Evolutionary conservation across 495 filamentous ascomycete species (phyloP), one percentile per base, ranked within the genome.

Genomic region (Talaromyces liani): DNA sequence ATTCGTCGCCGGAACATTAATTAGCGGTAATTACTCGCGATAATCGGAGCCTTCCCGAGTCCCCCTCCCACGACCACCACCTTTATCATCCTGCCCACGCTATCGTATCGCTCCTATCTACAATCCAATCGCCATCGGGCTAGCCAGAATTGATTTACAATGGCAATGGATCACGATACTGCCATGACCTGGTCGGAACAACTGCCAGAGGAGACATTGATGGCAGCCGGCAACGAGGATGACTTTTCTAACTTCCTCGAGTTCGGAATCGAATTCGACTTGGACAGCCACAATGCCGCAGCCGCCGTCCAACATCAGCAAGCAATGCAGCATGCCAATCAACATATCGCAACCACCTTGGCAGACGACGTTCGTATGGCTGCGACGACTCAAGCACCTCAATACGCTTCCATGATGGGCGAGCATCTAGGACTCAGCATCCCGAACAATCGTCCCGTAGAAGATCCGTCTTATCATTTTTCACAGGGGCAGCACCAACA

Each of bases 221-320:
- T 77, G 56, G 53, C 73, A 3, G 64, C 67, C 25, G 64, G 69
- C 51, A 70, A 66, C 27, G 78, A 82, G 10, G 80, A 83, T 65
- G 81, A 84, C 55, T 84, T 84, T 68, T 75, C 79, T 69, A 79
- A 75, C 61, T 81, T 83, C 63, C 77, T 84, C 63, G 80, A 83
- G 62, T 83, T 82, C 71, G 77, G 78, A 51, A 79, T 79, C 70
- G 77, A 77, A 20, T 84, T 83, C 60, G 73, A 79, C 62, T 69
- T 80, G 33, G 80, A 82, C 49, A 72, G 70, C 70, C 77, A 79
- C 65, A 73, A 71, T 65, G 71, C 73, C 69, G 64, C 68, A 0
- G 33, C 59, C 10, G 33, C 59, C 14, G 59, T 61, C 57, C 70
- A 73, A 59, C 70, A 68, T 36, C 69, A 74, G 36, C 74, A 75